Evolutionary conservation across 768 basidiomycete species (phyloP).

Genomic region (Lactarius hatsudake): DNA sequence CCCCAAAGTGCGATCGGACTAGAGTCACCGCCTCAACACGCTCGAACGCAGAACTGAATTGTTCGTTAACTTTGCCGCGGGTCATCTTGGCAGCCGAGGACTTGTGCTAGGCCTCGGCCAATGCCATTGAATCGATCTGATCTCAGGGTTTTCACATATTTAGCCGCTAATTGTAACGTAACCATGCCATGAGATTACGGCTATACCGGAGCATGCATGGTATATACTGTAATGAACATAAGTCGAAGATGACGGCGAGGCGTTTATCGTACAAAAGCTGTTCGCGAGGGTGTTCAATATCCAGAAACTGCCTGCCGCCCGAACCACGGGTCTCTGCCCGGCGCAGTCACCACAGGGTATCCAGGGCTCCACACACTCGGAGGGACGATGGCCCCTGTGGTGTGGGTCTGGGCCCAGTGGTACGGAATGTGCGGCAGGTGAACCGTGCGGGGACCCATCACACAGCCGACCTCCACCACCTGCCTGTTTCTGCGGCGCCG

Average conservation of each 20-base stretch:
- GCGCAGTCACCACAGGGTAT: neutral
- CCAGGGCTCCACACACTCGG: neutral
- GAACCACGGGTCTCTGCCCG: neutral
- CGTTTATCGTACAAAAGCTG: neutral
- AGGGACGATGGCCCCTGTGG: neutral
- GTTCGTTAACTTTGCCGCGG: too few species aligned
- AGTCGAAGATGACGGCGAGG: neutral
- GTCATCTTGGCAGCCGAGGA: neutral
- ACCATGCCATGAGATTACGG: neutral
- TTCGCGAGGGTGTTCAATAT: neutral
- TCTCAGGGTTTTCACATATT: neutral
- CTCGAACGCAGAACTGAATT: too few species aligned
- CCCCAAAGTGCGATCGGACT: neutral
- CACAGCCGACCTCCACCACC: neutral
- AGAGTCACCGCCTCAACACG: too few species aligned
- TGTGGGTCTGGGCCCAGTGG: neutral
- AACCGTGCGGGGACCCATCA: constrained; percentile 14
- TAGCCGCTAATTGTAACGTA: neutral
- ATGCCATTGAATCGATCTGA: neutral
- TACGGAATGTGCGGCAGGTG: neutral
- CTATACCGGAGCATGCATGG: too few species aligned
- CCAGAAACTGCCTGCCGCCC: neutral
- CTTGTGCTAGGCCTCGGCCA: neutral
- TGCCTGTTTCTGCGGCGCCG: neutral
- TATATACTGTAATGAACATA: neutral